Conservation (phyloP, 2,329 filamentous ascomycete species). For the Calonectria hawksworthii region DNA sequence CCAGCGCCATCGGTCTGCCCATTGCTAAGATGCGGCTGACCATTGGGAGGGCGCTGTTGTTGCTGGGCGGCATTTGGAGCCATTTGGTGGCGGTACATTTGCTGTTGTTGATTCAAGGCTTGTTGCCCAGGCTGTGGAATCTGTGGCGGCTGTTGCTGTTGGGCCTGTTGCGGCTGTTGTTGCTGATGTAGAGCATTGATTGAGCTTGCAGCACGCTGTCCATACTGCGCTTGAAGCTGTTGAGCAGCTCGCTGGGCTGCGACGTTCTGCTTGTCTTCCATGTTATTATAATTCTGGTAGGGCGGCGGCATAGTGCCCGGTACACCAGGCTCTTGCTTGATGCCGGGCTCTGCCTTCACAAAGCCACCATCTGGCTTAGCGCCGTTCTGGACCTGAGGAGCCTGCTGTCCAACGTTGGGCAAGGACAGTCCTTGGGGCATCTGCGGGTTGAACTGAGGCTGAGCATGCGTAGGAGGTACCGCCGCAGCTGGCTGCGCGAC, state of each 20-base stretch:
- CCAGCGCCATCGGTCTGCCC: constrained; percentile 81
- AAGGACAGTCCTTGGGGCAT: constrained; percentile 46
- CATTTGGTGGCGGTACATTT: constrained; percentile 51
- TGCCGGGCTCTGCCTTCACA: constrained; percentile 64
- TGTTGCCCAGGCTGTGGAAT: constrained; percentile 48
- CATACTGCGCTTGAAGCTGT: constrained; percentile 72
- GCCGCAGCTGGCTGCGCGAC: constrained; percentile 46
- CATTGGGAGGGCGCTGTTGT: constrained; percentile 52
- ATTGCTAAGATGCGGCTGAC: constrained; percentile 51
- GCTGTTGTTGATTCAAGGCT: constrained; percentile 41
- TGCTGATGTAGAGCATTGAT: constrained; percentile 72
- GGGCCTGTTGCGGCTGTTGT: constrained; percentile 48
- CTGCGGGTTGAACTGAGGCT: constrained; percentile 51
- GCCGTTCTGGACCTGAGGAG: constrained; percentile 49
- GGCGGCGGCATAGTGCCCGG: constrained; percentile 47
- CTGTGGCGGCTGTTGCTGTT: constrained; percentile 47
- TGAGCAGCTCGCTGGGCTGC: constrained; percentile 69
- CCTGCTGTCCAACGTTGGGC: constrained; percentile 48
- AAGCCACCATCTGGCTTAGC: constrained; percentile 59
- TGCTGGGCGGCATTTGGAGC: constrained; percentile 43
- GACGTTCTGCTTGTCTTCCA: constrained; percentile 54
- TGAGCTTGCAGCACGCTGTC: constrained; percentile 73
- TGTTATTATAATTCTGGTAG: constrained; percentile 51
- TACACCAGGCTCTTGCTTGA: constrained; percentile 60
- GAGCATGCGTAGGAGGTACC: constrained; percentile 44